Conservation (phyloP, 768 basidiomycete species). For the Polyporus arcularius region DNA sequence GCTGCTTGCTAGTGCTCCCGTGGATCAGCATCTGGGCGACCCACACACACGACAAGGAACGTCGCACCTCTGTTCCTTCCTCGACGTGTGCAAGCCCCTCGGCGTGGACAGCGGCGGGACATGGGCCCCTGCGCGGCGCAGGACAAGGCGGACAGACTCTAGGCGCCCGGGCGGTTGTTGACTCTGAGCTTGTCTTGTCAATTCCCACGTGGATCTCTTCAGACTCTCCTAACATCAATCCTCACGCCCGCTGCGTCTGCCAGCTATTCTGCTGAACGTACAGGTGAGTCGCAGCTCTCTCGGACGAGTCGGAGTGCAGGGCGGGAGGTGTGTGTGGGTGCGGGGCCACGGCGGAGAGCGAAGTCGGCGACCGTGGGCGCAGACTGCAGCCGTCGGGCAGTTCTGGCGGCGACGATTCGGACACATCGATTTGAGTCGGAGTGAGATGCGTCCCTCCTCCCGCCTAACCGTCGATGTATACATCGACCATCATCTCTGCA, state of each 20-base stretch:
- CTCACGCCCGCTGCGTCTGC: slow-evolving; percentile 3
- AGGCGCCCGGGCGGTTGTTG: slow-evolving; percentile 13
- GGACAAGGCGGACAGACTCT: slow-evolving; percentile 2
- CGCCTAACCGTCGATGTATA: slow-evolving; percentile 10
- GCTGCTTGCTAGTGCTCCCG: not conserved
- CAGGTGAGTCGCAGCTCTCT: slow-evolving; percentile 1
- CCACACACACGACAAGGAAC: not conserved
- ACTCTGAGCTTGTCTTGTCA: not conserved
- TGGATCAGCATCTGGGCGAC: not conserved
- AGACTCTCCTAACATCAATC: slow-evolving; percentile 22
- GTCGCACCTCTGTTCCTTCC: not conserved
- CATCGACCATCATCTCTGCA: slow-evolving; percentile 2
- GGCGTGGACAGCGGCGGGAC: not conserved
- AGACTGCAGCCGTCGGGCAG: slow-evolving; percentile 16
- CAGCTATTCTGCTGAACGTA: not conserved
- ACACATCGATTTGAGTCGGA: slow-evolving; percentile 33
- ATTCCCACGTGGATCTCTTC: slow-evolving; percentile 21
- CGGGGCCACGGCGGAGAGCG: slow-evolving; percentile 4
- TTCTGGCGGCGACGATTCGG: slow-evolving; percentile 36
- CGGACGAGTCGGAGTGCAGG: not conserved
- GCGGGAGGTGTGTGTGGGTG: not conserved
- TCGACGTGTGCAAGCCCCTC: not conserved
- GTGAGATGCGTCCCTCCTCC: slow-evolving; percentile 26
- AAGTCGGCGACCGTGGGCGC: slow-evolving; percentile 6
- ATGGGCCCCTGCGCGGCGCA: not conserved